Evolutionary conservation across 768 basidiomycete genomes (phyloP).

Genomic region (Lyophyllum decastes): DNA sequence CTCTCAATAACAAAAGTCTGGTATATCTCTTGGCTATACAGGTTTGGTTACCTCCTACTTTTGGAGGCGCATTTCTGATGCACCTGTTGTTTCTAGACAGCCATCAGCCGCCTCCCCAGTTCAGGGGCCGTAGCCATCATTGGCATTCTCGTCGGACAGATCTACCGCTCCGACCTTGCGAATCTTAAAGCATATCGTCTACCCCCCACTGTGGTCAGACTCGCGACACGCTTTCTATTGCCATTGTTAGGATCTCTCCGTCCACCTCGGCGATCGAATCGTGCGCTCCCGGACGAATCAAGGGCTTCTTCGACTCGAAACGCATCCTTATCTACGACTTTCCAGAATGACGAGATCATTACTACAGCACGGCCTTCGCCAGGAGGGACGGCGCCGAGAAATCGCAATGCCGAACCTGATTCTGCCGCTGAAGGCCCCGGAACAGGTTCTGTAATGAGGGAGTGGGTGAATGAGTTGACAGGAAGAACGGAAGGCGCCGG

Average conservation of each 20-base stretch:
- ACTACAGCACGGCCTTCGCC: conserved; percentile 56
- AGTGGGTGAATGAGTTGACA: conserved; percentile 81
- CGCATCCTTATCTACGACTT: conserved; percentile 18
- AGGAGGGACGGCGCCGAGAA: conserved; percentile 19
- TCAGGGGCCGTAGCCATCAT: conserved; percentile 62
- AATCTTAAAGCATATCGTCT: conserved; percentile 81
- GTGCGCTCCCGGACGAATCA: conserved; percentile 67
- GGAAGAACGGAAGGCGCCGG: conserved; percentile 57
- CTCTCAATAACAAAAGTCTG: conserved; percentile 76
- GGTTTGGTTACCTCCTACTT: conserved; percentile 40
- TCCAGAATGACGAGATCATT: conserved; percentile 57
- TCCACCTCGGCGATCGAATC: conserved; percentile 65
- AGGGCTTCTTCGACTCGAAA: conserved; percentile 20
- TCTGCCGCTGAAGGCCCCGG: conserved; percentile 27
- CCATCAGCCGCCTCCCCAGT: conserved; percentile 65
- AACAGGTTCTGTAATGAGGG: conserved; percentile 59
- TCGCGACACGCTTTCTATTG: conserved; percentile 57
- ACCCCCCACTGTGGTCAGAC: conserved; percentile 54
- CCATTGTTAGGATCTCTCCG: conserved; percentile 71
- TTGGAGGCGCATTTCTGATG: conserved; percentile 5
- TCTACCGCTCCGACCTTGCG: conserved; percentile 84
- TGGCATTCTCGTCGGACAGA: conserved; percentile 70
- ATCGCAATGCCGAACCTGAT: conserved; percentile 20
- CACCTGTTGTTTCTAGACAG: conserved; percentile 51
- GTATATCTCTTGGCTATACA: conserved; percentile 72